Base-by-base conservation (phyloP, 495 filamentous ascomycete genomes). In the Annulohypoxylon maeteangense region DNA sequence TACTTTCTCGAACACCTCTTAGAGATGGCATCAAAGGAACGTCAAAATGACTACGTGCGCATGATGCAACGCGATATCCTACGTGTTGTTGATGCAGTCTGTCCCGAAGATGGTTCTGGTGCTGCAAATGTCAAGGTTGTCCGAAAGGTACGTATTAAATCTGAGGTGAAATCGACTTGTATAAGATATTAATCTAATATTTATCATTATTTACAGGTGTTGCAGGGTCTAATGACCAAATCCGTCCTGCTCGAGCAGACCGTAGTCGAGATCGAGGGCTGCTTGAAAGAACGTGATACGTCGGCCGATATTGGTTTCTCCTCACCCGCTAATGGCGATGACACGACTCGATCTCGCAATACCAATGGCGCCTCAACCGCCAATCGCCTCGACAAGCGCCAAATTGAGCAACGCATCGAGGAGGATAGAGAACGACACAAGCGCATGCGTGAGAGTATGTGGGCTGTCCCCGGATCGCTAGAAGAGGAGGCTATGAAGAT, bases 361-460 rank as follows among this genome's bases (percentile, higher is more conserved):
- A 48, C 73, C 66, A 66, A 80, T 50, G 75, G 76, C 10, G 62
- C 74, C 20, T 76, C 40, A 56, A 63, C 54, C 68, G 47, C 80
- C 72, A 74, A 78, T 16, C 86, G 87, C 60, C 82, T 94, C 11
- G 93, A 98, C 75, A 95, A 93, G 78, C 87, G 90, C 61, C 90
- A 95, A 82, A 92, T 97, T 36, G 93, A 98, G 80, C 94, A 98
- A 82, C 81, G 95, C 55, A 98, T 99, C 68, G 96, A 99, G 69
- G 95, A 99, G 76, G 95, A 99, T 80, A 85, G 95, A 7, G 96
- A 99, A 78, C 85, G 95, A 42, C 97, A 98, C 80, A 98, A 98
- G 83, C 82, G 95, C 38, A 81, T 92, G 66, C 79, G 95, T 14
- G 95, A 99, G 78, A 91, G 87, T 70, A 94, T 95, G 76, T 98